Base-by-base conservation (phyloP, 2,329 filamentous ascomycete species). In the Aspergillus pseudonomiae region DNA sequence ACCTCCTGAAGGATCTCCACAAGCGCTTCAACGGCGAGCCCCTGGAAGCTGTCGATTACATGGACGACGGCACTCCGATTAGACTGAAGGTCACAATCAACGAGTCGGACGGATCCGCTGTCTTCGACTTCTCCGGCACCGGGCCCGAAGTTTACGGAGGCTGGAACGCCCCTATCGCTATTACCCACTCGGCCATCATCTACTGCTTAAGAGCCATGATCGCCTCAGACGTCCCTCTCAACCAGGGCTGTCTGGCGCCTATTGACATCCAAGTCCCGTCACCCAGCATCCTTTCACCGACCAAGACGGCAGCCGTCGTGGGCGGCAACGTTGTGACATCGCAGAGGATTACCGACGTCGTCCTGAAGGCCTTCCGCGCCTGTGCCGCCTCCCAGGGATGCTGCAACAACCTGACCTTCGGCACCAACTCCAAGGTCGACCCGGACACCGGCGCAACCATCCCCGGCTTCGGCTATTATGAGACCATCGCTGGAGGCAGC, bases 41-140 rank as follows among this genome's bases (percentile, higher is more conserved):
- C n/a, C 84, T 96, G 0, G 85, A 86, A 9, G 91, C 93, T 0
- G 82, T 89, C 1, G 92, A 96, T 73, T 92, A 89, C 80, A 95
- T 96, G 91, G 93, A 96, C 70, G 92, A 96, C 70, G 92, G 92
- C 30, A 91, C 86, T 11, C 91, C 91, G 0, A 94, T 96, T 71
- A 83, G 85, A 58, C 84, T 96, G 7, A 89, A 88, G 65, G 85
- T 96, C 12, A 89, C 87, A 1, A 95, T 96, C 67, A 87, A 94
- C 71, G 85, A 86, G 0, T 83, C 88, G 0, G 88, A 90, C 48
- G 92, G 91, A 19, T 89, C 91, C 65, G 92, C 92, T 0, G 80
- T 90, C 0, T 96, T 95, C 72, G 88, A 95, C 77, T 91, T 95
- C 75, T 84, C 82, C 0, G 92, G 92, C 24, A 95, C 92, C 0